Evolutionary conservation across 163 green algal genomes (phyloP).

Genomic region (Scenedesmus sp.): DNA sequence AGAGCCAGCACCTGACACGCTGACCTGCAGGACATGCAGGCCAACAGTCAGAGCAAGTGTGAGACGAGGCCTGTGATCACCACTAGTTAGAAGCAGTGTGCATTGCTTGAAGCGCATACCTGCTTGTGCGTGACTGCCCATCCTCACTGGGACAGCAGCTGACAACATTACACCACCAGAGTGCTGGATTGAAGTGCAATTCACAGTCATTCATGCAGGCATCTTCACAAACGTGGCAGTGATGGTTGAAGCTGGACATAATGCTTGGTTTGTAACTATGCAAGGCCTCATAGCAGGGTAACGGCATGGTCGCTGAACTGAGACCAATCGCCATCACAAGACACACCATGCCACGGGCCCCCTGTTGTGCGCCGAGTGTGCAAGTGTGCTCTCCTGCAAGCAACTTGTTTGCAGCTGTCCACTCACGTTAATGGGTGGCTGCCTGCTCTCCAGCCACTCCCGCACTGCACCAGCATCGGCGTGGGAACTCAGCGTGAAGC

Average conservation of each 20-base stretch:
- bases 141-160: neutral
- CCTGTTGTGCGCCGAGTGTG: neutral
- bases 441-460: conserved; percentile 27
- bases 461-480: conserved; percentile 16
- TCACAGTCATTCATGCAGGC: too few relatives aligned
- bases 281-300: too few relatives aligned
- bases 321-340: too few relatives aligned
- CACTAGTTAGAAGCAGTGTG: neutral
- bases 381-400: neutral
- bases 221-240: too few relatives aligned
- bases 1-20: conserved; percentile 62
- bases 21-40: conserved; percentile 39
- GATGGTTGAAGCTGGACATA: too few relatives aligned
- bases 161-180: too few relatives aligned
- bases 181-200: too few relatives aligned
- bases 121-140: neutral
- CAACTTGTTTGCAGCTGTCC: neutral
- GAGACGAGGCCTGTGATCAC: too few relatives aligned
- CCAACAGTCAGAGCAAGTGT: neutral
- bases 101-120: neutral
- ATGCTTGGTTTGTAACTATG: too few relatives aligned
- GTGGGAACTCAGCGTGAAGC: conserved; percentile 67
- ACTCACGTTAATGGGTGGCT: conserved; percentile 27
- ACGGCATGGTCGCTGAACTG: too few relatives aligned
- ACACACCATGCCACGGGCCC: too few relatives aligned